Base-by-base conservation (phyloP, 2,329 filamentous ascomycete genomes). In the Neofusicoccum ribis region DNA sequence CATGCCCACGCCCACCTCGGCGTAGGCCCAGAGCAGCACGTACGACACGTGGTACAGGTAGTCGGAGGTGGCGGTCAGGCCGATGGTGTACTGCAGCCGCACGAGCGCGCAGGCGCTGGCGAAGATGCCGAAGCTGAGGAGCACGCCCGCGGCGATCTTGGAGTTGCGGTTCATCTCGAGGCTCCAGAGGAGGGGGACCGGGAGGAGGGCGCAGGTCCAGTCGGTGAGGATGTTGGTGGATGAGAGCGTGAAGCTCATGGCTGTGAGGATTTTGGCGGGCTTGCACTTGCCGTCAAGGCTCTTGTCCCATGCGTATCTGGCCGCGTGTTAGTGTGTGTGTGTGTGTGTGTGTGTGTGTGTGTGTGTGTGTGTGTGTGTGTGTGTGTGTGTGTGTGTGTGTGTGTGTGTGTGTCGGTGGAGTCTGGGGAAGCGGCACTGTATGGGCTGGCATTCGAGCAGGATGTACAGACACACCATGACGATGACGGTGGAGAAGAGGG, bases 11-110 rank as follows among this genome's bases (percentile, higher is more conserved):
- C 72, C 74, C 6, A 72, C 73, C 39, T 77, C 75, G 7, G 75
- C 74, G 54, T 74, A 77, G 3, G 74, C 74, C 74, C 74, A 78
- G 41, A 76, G 73, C 37, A 77, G 68, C 34, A 78, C 69, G 49
- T 76, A 69, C 5, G 70, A 73, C 31, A 77, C 69, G 23, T 65
- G 69, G 68, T 66, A 72, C 12, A 76, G 68, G 61, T 72, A 76
- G 63, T 77, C 73, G n/a, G 70, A 51, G 5, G 67, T 63, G 65
- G 70, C 74, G 61, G 71, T 75, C 5, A 77, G 68, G 37, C 70
- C 71, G 47, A 75, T 70, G n/a, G 73, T 77, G 63, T 77, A 78
- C 4, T 73, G 73, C 9, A 76, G 65, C 39, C 73, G 67, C 51
- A 77, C 71, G 49, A 73, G 73, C 3, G 72, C 73, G 1, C 73